Conservation (phyloP, 768 basidiomycete species). For the Infundibulicybe gibba region DNA sequence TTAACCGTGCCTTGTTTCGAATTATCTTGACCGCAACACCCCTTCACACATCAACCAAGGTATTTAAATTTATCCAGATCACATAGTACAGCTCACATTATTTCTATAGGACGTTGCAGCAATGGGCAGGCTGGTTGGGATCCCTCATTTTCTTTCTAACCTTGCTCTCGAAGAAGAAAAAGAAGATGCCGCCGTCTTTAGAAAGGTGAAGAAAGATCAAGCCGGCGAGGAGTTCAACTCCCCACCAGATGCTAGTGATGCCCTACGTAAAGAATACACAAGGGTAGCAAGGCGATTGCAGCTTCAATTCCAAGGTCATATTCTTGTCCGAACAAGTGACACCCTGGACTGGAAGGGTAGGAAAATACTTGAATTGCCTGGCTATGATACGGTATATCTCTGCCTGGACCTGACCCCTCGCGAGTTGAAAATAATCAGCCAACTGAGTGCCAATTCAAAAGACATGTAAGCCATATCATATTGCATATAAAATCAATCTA, state of each 20-base stretch:
- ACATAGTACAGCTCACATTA: not conserved
- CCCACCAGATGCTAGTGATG: slow-evolving; percentile 5
- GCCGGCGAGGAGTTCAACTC: too few relatives aligned
- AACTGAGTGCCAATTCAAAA: not conserved
- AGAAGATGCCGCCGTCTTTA: slow-evolving; percentile 4
- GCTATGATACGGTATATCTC: not conserved
- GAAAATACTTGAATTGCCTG: slow-evolving; percentile 2
- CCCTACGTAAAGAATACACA: not conserved
- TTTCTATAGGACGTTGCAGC: slow-evolving; percentile 16
- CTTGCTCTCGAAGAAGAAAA: slow-evolving; percentile 14
- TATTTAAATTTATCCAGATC: not conserved
- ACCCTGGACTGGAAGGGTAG: slow-evolving; percentile 2
- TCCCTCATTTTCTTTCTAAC: slow-evolving; percentile 15
- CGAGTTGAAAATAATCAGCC: not conserved
- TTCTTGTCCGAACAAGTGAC: slow-evolving; percentile 4
- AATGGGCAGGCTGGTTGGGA: slow-evolving; percentile 20
- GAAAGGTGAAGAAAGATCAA: slow-evolving; percentile 9
- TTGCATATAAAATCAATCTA: not conserved
- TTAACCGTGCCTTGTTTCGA: slow-evolving; percentile 2
- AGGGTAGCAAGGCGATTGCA: slow-evolving; percentile 5
- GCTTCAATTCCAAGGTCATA: not conserved
- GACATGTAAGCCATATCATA: slow-evolving; percentile 1
- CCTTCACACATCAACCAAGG: slow-evolving; percentile 20
- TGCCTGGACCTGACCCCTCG: slow-evolving; percentile 1
- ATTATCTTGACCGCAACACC: slow-evolving; percentile 24